phyloP scores from a whole-genome alignment of 2,329 filamentous ascomycete genomes.

The Fusarium euwallaceae region DNA sequence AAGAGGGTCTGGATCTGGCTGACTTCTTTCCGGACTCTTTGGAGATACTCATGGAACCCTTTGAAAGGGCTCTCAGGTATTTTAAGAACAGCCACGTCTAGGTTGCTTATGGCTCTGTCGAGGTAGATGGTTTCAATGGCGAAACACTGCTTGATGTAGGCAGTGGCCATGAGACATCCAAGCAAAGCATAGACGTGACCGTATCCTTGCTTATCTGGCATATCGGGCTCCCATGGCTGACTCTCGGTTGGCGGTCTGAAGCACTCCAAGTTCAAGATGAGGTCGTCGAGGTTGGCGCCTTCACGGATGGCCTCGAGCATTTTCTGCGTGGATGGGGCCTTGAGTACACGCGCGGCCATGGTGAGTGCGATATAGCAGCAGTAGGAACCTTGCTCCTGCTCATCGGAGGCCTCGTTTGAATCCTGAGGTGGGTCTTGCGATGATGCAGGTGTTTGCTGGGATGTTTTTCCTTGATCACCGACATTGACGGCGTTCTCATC shows the following conservation, averaged over 20 bases:
- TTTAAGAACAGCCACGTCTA: not conserved
- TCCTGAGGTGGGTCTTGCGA: not conserved
- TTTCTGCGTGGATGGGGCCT: not conserved
- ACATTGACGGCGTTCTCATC: not conserved
- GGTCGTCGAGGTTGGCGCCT: not conserved
- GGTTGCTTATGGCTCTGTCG: not conserved
- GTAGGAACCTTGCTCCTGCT: not conserved
- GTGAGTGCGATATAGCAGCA: not conserved
- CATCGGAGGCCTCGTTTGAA: not conserved
- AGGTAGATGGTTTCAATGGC: not conserved
- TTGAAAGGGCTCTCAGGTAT: not conserved
- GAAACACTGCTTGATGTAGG: not conserved
- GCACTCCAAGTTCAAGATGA: not conserved
- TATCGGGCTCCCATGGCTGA: not conserved
- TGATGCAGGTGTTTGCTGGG: not conserved
- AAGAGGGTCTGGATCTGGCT: not conserved
- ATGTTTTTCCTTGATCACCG: not conserved
- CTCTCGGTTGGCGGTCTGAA: not conserved
- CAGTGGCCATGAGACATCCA: not conserved
- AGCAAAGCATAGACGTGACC: not conserved
- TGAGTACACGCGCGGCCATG: not conserved
- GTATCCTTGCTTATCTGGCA: not conserved
- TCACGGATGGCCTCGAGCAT: not conserved
- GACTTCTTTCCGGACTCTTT: not conserved
- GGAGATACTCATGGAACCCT: not conserved